phyloP scores from a whole-genome alignment of 1,284 basidiomycete species.

The Cutaneotrichosporon cavernicola region DNA sequence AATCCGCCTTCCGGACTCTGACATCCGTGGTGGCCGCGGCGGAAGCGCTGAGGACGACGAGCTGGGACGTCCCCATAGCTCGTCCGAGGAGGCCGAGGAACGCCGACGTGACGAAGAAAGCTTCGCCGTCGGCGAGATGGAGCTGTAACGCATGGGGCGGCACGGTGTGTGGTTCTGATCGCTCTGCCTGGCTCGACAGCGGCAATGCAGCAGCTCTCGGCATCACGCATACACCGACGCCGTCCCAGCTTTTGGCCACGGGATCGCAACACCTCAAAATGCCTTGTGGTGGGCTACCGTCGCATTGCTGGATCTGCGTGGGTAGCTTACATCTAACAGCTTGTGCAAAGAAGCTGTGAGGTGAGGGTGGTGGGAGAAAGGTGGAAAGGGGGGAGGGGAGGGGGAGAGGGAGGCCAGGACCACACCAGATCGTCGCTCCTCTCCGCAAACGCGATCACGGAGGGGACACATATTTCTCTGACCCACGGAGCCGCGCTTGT shows the following conservation, averaged over 20 bases:
- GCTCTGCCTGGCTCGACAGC: neutral
- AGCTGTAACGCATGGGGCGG: constrained; percentile 15
- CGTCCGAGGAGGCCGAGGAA: constrained; percentile 42
- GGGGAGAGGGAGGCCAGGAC: neutral
- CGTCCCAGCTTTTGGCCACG: neutral
- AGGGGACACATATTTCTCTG: neutral
- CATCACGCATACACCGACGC: neutral
- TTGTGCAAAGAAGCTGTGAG: neutral
- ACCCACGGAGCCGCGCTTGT: neutral
- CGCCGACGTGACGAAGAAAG: constrained; percentile 31
- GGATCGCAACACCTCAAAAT: neutral
- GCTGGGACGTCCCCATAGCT: constrained; percentile 23
- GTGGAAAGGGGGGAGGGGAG: too few species aligned
- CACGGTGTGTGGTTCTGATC: neutral
- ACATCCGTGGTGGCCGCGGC: constrained; percentile 38
- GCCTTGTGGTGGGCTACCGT: neutral
- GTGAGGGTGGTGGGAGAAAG: neutral
- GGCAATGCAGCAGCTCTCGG: neutral
- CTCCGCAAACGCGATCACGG: neutral
- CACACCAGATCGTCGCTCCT: neutral
- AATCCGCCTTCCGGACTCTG: constrained; percentile 34
- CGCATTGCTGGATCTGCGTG: neutral
- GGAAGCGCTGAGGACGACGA: constrained; percentile 41
- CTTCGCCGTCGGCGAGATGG: constrained; percentile 30
- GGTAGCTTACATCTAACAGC: neutral